Conservation (phyloP, 2,329 filamentous ascomycete genomes). For the Sporothrix pallida region DNA sequence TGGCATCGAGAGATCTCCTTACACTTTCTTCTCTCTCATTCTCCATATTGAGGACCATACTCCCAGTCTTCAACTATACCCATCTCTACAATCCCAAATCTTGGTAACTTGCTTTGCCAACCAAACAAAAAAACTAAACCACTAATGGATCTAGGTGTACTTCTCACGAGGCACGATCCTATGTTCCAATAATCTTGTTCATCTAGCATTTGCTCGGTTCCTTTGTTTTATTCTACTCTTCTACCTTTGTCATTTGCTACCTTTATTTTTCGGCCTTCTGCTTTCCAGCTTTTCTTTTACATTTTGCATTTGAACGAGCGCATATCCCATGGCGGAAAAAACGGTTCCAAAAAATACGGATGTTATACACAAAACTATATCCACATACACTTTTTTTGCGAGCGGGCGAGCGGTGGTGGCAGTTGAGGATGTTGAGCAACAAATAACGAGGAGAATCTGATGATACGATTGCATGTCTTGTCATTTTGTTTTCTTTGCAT, state of each 20-base stretch:
- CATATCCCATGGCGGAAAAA: constrained; percentile 6
- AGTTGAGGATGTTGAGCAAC: not conserved
- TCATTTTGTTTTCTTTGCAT: not conserved
- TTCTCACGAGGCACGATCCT: not conserved
- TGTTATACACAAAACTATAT: constrained; percentile 18
- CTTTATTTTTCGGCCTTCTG: not conserved
- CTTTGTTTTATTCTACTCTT: constrained; percentile 11
- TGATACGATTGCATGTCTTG: constrained; percentile 10
- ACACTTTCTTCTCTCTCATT: not conserved
- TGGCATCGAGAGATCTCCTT: not conserved
- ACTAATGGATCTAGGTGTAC: not conserved
- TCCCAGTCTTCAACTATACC: not conserved
- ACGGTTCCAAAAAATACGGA: not conserved
- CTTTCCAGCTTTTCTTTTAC: not conserved
- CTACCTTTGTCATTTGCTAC: not conserved
- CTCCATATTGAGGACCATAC: not conserved
- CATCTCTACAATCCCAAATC: not conserved
- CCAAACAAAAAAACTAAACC: not conserved
- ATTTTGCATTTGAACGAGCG: constrained; percentile 20
- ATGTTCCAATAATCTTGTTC: constrained; percentile 19
- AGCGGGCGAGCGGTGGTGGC: not conserved
- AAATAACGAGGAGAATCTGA: not conserved
- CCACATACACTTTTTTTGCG: constrained; percentile 10
- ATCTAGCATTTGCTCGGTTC: constrained; percentile 27
- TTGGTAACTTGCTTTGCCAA: not conserved